Percentiles rank a stretch among this genome's conserved stretches.
Conservation (phyloP, 805 yeast genomes). For the Nakazawaea ishiwadae region DNA sequence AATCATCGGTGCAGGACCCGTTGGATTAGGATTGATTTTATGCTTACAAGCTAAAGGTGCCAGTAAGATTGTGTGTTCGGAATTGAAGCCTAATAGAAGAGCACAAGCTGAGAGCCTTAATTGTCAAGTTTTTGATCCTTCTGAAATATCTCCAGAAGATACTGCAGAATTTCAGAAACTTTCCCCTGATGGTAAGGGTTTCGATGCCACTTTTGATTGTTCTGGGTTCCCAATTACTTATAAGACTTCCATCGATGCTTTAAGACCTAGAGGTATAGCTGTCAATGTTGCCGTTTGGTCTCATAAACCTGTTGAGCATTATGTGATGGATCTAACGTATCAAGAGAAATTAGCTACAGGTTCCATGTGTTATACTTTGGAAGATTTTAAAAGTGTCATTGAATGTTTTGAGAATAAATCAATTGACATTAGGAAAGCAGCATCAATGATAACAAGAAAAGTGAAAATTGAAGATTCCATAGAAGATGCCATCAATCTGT, state of each 20-base stretch:
- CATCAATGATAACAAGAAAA: neutral
- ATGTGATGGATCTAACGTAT: slow-evolving; percentile 54
- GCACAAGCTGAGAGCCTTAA: neutral
- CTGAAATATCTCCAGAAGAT: neutral
- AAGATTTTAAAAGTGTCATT: slow-evolving; percentile 53
- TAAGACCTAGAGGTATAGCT: slow-evolving; percentile 51
- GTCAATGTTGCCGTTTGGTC: slow-evolving; percentile 68
- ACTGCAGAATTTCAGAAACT: slow-evolving; percentile 32
- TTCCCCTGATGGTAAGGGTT: slow-evolving; percentile 40
- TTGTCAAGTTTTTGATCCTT: neutral
- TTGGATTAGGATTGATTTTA: slow-evolving; percentile 49
- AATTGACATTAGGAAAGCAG: neutral
- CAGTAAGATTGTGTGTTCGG: slow-evolving; percentile 48
- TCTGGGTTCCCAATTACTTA: slow-evolving; percentile 53
- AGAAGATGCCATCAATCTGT: slow-evolving; percentile 45
- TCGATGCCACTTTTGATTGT: slow-evolving; percentile 46
- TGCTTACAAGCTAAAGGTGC: slow-evolving; percentile 46
- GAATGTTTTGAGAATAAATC: neutral
- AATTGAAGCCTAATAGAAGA: neutral
- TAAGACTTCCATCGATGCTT: slow-evolving; percentile 43
- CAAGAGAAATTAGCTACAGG: slow-evolving; percentile 55
- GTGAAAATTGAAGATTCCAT: slow-evolving; percentile 17
- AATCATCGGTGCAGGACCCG: slow-evolving; percentile 53
- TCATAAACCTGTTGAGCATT: slow-evolving; percentile 39
- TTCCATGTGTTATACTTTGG: slow-evolving; percentile 54